Conservation (phyloP, 2,329 filamentous ascomycete species). For the Xylaria sp. region DNA sequence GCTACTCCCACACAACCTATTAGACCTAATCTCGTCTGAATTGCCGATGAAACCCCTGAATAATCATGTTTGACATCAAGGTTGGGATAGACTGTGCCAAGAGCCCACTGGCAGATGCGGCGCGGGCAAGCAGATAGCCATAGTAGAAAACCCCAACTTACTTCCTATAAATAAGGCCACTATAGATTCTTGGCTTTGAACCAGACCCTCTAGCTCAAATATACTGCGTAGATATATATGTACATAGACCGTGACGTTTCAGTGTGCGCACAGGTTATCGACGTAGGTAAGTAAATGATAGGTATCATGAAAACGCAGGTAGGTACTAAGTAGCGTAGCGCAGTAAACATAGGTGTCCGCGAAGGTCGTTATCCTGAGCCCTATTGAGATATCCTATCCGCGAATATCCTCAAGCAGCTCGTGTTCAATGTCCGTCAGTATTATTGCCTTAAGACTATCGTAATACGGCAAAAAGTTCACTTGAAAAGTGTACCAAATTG, state of each 20-base stretch:
- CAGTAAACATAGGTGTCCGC: conserved; percentile 14
- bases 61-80: not conserved
- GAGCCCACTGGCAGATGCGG: too few species aligned
- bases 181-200: not conserved
- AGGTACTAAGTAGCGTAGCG: conserved; percentile 10
- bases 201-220: not conserved
- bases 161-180: too few species aligned
- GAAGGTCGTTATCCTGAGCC: conserved; percentile 6
- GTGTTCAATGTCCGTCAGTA: not conserved
- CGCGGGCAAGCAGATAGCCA: too few species aligned
- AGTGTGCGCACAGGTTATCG: not conserved
- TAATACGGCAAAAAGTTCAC: not conserved
- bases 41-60: not conserved
- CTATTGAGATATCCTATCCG: not conserved
- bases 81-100: too few species aligned
- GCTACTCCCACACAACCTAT: too few species aligned
- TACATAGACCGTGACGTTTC: not conserved
- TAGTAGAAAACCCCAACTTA: too few species aligned
- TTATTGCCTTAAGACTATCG: not conserved
- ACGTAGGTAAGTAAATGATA: conserved; percentile 2
- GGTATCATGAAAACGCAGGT: conserved; percentile 22
- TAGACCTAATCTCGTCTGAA: not conserved
- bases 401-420: not conserved
- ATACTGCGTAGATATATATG: not conserved
- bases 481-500: not conserved